Evolutionary conservation across 2,329 filamentous ascomycete species (phyloP).

Genomic region (Lachnum nothofagi): DNA sequence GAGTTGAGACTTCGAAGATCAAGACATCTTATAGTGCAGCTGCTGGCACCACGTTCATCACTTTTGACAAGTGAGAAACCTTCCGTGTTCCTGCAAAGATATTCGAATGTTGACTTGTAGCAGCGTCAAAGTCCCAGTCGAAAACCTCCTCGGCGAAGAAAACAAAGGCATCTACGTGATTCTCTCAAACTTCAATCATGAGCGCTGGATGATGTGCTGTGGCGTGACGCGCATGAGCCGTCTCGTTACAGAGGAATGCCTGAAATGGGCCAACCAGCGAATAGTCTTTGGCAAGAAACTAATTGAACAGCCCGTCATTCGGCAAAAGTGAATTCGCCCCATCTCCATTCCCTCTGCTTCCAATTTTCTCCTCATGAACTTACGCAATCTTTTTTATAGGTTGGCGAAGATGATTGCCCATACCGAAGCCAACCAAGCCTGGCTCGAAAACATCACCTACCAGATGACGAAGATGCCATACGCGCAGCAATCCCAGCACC

Average conservation of each 20-base stretch:
- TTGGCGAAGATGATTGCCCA: constrained; percentile 83
- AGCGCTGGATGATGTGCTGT: constrained; percentile 71
- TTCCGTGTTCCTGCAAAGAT: not conserved
- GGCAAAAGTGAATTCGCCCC: constrained; percentile 62
- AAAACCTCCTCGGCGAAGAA: constrained; percentile 73
- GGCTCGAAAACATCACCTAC: constrained; percentile 79
- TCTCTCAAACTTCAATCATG: constrained; percentile 84
- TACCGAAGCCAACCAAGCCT: constrained; percentile 76
- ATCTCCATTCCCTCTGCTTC: not conserved
- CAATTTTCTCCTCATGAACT: constrained; percentile 1
- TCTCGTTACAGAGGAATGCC: constrained; percentile 71
- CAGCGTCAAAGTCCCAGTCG: constrained; percentile 77
- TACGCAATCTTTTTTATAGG: constrained; percentile 36
- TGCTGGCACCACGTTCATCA: constrained; percentile 66
- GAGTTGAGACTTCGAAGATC: constrained; percentile 70
- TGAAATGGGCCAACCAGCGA: constrained; percentile 86
- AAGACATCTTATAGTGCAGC: constrained; percentile 77
- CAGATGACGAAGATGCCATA: constrained; percentile 87
- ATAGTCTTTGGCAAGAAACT: constrained; percentile 78
- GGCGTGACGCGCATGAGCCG: constrained; percentile 61
- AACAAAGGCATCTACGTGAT: constrained; percentile 83
- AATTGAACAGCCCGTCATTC: constrained; percentile 77
- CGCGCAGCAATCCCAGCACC: constrained; percentile 64
- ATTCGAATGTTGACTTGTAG: constrained; percentile 55
- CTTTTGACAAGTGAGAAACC: constrained; percentile 14